Evolutionary conservation across 345 rosid genomes (phyloP).

Genomic region (Ailanthus altissimus): DNA sequence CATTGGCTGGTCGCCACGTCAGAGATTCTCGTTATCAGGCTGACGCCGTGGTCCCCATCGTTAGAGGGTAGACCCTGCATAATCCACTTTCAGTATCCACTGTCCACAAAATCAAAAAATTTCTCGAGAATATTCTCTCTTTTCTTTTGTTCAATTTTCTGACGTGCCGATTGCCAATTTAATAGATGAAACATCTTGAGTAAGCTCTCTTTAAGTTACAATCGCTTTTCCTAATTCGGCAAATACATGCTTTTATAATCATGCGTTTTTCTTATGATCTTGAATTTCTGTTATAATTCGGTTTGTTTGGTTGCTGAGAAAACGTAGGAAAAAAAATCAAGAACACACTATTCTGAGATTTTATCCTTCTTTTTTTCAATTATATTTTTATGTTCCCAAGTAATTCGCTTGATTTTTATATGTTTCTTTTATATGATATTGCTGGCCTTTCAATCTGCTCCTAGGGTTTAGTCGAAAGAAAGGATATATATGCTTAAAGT

Average conservation of each 20-base stretch:
- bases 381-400: not conserved
- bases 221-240: not conserved
- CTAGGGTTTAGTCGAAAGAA: not conserved
- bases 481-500: not conserved
- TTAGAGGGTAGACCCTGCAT: not conserved
- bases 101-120: not conserved
- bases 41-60: not conserved
- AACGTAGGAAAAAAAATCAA: not conserved
- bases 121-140: not conserved
- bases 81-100: not conserved
- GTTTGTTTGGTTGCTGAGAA: constrained; percentile 11
- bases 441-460: not conserved
- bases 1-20: not conserved
- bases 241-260: not conserved
- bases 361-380: not conserved
- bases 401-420: not conserved
- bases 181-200: not conserved
- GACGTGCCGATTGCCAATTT: not conserved
- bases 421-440: not conserved
- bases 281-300: not conserved
- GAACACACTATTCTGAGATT: not conserved
- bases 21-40: not conserved
- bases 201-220: not conserved
- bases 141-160: not conserved
- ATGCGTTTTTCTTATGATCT: not conserved